Conservation (phyloP, 176 grass and related monocot genomes). For the Carex littledalei region DNA sequence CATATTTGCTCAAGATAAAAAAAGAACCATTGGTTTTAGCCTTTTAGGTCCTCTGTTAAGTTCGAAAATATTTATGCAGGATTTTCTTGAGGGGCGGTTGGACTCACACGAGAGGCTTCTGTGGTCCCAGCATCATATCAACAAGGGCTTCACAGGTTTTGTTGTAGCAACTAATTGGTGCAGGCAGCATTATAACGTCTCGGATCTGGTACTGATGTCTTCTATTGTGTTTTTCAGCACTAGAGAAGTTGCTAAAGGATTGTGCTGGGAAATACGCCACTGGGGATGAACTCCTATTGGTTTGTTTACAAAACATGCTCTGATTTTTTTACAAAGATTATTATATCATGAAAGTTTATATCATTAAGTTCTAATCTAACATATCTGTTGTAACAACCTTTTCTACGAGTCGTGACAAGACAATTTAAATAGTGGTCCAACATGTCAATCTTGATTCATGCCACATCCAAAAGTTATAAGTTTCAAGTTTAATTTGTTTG, state of each 20-base stretch:
- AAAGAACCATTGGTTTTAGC: not conserved
- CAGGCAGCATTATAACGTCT: not conserved
- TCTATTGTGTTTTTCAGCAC: conserved; percentile 40
- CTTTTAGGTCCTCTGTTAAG: not conserved
- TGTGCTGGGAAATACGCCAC: conserved; percentile 68
- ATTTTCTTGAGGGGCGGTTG: conserved; percentile 43
- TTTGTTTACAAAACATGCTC: conserved; percentile 29
- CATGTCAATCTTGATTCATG: not conserved
- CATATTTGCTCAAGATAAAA: not conserved
- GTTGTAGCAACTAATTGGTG: not conserved
- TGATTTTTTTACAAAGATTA: not conserved
- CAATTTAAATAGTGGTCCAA: not conserved
- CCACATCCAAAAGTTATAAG: not conserved
- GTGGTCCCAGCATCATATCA: conserved; percentile 51
- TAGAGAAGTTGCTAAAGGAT: conserved; percentile 69
- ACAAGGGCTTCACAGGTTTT: conserved; percentile 82
- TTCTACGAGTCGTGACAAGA: not conserved
- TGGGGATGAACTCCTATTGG: conserved; percentile 74
- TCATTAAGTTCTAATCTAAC: not conserved
- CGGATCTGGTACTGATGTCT: not conserved
- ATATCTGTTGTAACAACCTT: not conserved
- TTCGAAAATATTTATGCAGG: conserved; percentile 27
- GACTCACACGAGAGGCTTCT: conserved; percentile 40
- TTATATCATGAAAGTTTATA: conserved; percentile 6
- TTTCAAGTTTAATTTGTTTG: not conserved